Conservation (phyloP, 257 asterid species). For the Galeopsis tetrahit region DNA sequence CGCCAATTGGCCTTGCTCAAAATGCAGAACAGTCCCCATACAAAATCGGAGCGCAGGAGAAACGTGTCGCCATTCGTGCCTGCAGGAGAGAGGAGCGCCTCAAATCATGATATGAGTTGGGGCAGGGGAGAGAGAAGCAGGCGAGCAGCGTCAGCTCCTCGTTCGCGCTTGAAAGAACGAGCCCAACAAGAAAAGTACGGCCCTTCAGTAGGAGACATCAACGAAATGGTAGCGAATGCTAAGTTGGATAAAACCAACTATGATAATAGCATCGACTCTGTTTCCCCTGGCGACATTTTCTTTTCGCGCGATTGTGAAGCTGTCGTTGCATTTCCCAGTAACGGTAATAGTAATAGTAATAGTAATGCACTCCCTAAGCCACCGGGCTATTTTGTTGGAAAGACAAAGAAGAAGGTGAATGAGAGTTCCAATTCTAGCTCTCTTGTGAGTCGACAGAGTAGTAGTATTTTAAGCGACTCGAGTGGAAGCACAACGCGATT, state of each 20-base stretch:
- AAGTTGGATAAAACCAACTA: slow-evolving; percentile 44
- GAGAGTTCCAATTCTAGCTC: slow-evolving; percentile 37
- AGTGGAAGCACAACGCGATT: slow-evolving; percentile 63
- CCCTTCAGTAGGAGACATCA: slow-evolving; percentile 68
- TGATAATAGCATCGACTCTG: slow-evolving; percentile 62
- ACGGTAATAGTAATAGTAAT: slow-evolving; percentile 13
- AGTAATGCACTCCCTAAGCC: slow-evolving; percentile 44
- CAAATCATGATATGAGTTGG: slow-evolving; percentile 34
- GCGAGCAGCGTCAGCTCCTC: slow-evolving; percentile 63
- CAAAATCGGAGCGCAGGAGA: slow-evolving; percentile 47
- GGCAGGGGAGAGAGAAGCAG: slow-evolving; percentile 33
- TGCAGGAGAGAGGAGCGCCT: slow-evolving; percentile 24
- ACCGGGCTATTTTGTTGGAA: slow-evolving; percentile 36
- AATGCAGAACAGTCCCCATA: slow-evolving; percentile 44
- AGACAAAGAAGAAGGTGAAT: slow-evolving; percentile 29
- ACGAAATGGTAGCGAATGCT: slow-evolving; percentile 66
- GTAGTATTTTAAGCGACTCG: slow-evolving; percentile 51
- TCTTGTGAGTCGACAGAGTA: slow-evolving; percentile 55
- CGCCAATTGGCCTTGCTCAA: slow-evolving; percentile 17
- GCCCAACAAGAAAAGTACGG: slow-evolving; percentile 22
- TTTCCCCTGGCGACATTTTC: slow-evolving; percentile 73
- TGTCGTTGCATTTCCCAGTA: slow-evolving; percentile 4
- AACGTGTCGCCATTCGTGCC: slow-evolving; percentile 47
- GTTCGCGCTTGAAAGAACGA: slow-evolving; percentile 45
- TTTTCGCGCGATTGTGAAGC: slow-evolving; percentile 44